phyloP scores from a whole-genome alignment of 495 filamentous ascomycete species.

The Choiromyces venosus region DNA sequence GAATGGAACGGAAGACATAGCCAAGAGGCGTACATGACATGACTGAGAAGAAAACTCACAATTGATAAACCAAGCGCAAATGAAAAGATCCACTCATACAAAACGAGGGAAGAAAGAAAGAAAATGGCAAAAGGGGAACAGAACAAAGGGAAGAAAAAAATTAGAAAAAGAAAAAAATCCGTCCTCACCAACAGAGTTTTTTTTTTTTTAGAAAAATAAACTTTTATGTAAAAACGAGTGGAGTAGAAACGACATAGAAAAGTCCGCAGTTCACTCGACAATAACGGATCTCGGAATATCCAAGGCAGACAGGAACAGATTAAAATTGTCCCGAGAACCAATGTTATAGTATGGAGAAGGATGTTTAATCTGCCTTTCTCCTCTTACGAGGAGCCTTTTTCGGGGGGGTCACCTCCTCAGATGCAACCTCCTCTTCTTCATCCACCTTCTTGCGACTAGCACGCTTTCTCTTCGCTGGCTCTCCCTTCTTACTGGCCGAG shows the following conservation, averaged over 20 bases:
- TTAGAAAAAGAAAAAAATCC: background rate
- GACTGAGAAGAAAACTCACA: too few relatives aligned
- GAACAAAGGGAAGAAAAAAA: background rate
- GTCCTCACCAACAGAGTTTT: background rate
- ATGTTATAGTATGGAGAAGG: too few relatives aligned
- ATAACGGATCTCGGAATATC: too few relatives aligned
- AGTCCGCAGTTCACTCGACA: too few relatives aligned
- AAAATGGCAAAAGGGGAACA: background rate
- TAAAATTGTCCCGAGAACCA: too few relatives aligned
- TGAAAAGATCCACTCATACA: background rate
- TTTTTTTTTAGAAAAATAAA: background rate
- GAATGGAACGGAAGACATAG: background rate
- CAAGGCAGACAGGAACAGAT: too few relatives aligned
- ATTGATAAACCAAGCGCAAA: too few relatives aligned
- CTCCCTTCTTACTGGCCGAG: conserved; percentile 9
- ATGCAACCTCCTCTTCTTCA: conserved; percentile 26
- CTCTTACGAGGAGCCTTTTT: conserved; percentile 31
- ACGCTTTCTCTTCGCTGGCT: conserved; percentile 27
- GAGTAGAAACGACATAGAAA: background rate
- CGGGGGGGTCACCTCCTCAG: conserved; percentile 31
- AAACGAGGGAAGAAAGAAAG: background rate
- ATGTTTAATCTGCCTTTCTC: conserved; percentile 39
- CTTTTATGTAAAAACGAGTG: background rate
- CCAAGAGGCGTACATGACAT: background rate
- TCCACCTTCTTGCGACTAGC: conserved; percentile 31